Base-by-base conservation (phyloP, 2,329 filamentous ascomycete genomes). In the Sarocladium strictum region DNA sequence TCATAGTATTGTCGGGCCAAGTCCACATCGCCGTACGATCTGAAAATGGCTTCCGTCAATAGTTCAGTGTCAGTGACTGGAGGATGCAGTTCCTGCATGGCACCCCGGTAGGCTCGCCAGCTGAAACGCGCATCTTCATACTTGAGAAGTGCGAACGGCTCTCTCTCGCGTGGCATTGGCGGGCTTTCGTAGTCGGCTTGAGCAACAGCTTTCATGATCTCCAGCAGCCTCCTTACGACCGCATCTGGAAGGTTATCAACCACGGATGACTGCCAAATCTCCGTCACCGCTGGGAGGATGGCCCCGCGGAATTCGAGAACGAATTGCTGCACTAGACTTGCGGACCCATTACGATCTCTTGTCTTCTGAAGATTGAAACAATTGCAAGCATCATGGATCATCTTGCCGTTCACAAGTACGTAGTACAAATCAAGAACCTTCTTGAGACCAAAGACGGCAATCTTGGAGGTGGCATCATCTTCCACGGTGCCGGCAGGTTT, bases 391-490 rank as follows among this genome's bases (percentile, higher is more conserved):
- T 97, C 92, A n/a, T 79, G 78, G 53, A 97, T 83, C 59, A 86
- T 83, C 69, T 94, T 96, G 10, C 85, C 83, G 57, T 86, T 87
- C 53, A 87, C 85, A 27, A 97, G 77, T 57, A 90, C 78, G 2
- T 82, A 75, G 66, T 94, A 97, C 54, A 97, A 80, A 27, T 87
- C 85, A 26, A 99, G 77, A 29, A 97, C 90, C 61, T 92, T 90
- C 67, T 89, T 91, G 60, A 96, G 82, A 12, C 80, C 80, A 38
- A 80, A 74, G 1, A 74, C 74, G 5, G 80, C 77, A 47, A 82
- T 72, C 58, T 77, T 77, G 26, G 72, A 65, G 58, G 71, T 74
- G 1, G 71, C 72, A 1, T 80, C 78, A 21, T 77, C 75, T 47
- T 56, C 64, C 7, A 77, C 70, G 53, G 83, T 78, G 27, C 63